A percentile compares a stretch with the other conserved stretches of the same genome.
These are phyloP conservation scores for Claviceps sp. DNA, from an alignment of 2,329 filamentous ascomycete genomes.

Conservation along the genomic window DNA sequence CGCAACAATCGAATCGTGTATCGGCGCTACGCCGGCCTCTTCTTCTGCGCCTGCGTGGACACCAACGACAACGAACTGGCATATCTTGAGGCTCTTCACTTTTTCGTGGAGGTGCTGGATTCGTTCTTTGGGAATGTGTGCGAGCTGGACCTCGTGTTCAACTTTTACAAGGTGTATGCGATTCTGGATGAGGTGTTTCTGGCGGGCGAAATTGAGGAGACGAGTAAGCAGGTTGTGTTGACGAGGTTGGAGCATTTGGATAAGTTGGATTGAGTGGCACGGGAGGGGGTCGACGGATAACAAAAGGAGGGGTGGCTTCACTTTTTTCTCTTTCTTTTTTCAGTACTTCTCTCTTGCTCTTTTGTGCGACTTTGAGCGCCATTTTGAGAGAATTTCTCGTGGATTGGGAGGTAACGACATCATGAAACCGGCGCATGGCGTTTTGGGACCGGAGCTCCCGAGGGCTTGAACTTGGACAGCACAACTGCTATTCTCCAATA, in stretches of 20 bases:
- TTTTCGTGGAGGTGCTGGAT: slow-evolving; percentile 98
- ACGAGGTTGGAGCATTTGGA: slow-evolving; percentile 90
- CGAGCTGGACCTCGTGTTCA: slow-evolving; percentile 82
- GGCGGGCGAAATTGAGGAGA: slow-evolving; percentile 96
- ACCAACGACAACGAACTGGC: slow-evolving; percentile 98
- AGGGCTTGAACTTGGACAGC: neutral
- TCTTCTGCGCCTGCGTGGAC: slow-evolving; percentile 98
- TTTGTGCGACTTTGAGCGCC: neutral
- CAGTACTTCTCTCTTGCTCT: neutral
- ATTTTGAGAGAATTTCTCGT: neutral
- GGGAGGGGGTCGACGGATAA: neutral
- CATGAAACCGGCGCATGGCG: neutral
- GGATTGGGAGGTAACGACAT: neutral
- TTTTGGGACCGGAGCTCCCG: neutral
- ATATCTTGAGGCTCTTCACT: slow-evolving; percentile 94
- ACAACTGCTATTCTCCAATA: neutral
- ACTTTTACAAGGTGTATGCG: slow-evolving; percentile 83
- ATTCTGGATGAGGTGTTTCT: slow-evolving; percentile 97
- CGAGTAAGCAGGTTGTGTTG: slow-evolving; percentile 93
- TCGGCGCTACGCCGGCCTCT: slow-evolving; percentile 89
- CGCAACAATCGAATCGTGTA: slow-evolving; percentile 95
- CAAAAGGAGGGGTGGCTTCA: neutral
- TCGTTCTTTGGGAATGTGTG: slow-evolving; percentile 98
- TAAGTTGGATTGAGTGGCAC: slow-evolving; percentile 60
- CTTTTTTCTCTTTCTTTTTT: neutral